Evolutionary conservation across 176 grass and related monocot genomes (phyloP).

Genomic region (Carex myosuroides): DNA sequence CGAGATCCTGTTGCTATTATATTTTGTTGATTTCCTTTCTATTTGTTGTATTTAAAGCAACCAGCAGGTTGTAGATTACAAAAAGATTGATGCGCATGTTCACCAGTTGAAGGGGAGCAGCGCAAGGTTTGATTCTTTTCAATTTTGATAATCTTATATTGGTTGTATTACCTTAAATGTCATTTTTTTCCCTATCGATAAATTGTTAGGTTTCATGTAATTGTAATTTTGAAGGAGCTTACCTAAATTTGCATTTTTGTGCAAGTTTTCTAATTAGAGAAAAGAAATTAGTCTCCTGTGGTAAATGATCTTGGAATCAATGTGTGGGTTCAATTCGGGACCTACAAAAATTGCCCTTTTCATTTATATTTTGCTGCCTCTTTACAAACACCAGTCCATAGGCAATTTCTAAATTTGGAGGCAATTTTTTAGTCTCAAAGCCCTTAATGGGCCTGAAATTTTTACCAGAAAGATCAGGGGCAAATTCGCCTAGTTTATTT

Average conservation of each 20-base stretch:
- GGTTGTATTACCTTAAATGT: neutral
- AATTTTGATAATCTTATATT: neutral
- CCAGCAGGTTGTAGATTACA: conserved; percentile 38
- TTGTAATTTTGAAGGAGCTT: neutral
- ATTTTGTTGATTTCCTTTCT: neutral
- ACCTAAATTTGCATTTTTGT: neutral
- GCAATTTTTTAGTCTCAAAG: too few relatives aligned
- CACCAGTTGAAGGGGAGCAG: conserved; percentile 49
- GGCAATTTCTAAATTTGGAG: too few relatives aligned
- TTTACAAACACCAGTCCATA: too few relatives aligned
- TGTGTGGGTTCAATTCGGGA: neutral
- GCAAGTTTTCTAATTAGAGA: neutral
- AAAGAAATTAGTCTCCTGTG: neutral
- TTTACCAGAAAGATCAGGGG: neutral
- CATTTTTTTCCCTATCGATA: neutral
- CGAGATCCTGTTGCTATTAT: neutral
- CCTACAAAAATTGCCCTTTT: too few relatives aligned
- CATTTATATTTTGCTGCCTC: too few relatives aligned
- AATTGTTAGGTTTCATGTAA: neutral
- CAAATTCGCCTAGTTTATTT: neutral
- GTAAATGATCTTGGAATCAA: neutral
- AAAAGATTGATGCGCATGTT: conserved; percentile 42
- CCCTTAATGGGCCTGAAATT: neutral
- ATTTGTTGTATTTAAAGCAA: conserved; percentile 18
- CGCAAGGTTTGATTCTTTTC: conserved; percentile 25